Conservation (phyloP, 2,329 filamentous ascomycete genomes). For the Talaromyces sp. region DNA sequence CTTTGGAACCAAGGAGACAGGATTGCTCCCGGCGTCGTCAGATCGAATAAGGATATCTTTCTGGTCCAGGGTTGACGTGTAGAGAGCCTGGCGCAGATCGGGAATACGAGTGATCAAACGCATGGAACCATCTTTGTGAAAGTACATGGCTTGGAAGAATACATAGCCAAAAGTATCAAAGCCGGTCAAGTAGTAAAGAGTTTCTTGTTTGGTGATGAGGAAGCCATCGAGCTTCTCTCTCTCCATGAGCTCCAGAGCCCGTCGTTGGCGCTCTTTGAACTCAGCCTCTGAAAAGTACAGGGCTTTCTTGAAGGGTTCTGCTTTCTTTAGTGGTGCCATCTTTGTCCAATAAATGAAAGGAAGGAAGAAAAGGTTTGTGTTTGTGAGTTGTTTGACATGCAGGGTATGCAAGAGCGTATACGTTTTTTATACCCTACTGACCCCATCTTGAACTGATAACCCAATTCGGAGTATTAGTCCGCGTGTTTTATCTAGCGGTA, state of each 20-base stretch:
- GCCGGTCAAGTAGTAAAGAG: conserved; percentile 21
- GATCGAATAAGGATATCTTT: conserved; percentile 25
- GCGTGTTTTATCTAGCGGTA: neutral
- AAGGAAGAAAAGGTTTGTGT: neutral
- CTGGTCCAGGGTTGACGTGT: conserved; percentile 26
- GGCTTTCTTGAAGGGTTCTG: conserved; percentile 24
- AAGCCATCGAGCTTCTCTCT: conserved; percentile 30
- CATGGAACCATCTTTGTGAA: conserved; percentile 28
- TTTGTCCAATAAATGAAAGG: neutral
- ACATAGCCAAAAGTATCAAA: conserved; percentile 33
- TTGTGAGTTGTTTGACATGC: neutral
- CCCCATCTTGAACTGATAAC: neutral
- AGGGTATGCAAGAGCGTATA: neutral
- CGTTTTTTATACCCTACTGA: neutral
- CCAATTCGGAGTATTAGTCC: conserved; percentile 1
- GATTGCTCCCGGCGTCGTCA: conserved; percentile 24
- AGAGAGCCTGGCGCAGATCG: conserved; percentile 29
- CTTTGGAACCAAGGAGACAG: conserved; percentile 24
- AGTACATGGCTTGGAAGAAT: conserved; percentile 34
- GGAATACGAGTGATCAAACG: conserved; percentile 21
- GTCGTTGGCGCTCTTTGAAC: conserved; percentile 18
- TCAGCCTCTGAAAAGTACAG: conserved; percentile 23
- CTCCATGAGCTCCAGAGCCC: conserved; percentile 22
- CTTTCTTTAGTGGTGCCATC: conserved; percentile 8
- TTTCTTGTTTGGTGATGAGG: conserved; percentile 31